Conservation (phyloP, 192 early-diverging fungal species). For the Entrophospora sp. region DNA sequence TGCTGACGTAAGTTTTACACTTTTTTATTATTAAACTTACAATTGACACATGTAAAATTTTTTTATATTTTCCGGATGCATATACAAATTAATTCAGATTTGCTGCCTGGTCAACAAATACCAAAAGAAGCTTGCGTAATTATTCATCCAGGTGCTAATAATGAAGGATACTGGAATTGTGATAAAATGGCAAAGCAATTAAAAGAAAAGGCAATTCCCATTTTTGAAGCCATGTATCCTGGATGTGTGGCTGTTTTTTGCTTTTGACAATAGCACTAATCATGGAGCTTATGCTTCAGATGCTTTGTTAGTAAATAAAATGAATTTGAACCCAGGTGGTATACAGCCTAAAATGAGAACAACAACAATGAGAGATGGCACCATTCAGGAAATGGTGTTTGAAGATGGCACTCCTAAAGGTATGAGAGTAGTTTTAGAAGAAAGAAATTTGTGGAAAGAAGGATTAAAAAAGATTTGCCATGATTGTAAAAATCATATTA, state of each 20-base stretch:
- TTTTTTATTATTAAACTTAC: neutral
- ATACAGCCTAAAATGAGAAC: constrained; percentile 14
- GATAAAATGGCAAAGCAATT: neutral
- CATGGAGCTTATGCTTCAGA: constrained; percentile 22
- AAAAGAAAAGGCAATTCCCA: constrained; percentile 11
- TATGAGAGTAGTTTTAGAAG: constrained; percentile 20
- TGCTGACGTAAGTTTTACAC: too few species aligned
- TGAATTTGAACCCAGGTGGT: constrained; percentile 20
- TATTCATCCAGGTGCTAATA: neutral
- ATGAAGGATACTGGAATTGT: neutral
- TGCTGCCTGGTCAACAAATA: too few species aligned
- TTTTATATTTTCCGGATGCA: neutral
- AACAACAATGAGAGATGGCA: neutral
- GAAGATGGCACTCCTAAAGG: constrained; percentile 19
- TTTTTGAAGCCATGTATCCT: constrained; percentile 14
- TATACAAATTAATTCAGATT: too few species aligned
- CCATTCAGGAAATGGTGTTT: constrained; percentile 15
- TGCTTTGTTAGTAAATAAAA: constrained; percentile 22
- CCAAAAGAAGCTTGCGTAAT: neutral
- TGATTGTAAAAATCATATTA: neutral
- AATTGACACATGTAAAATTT: neutral
- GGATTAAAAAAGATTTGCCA: neutral
- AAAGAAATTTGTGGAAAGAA: constrained; percentile 15
- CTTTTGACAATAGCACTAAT: constrained; percentile 25
- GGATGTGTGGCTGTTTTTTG: constrained; percentile 17